Evolutionary conservation across 345 rosid species (phyloP).

Genomic region (Psidium guajava): DNA sequence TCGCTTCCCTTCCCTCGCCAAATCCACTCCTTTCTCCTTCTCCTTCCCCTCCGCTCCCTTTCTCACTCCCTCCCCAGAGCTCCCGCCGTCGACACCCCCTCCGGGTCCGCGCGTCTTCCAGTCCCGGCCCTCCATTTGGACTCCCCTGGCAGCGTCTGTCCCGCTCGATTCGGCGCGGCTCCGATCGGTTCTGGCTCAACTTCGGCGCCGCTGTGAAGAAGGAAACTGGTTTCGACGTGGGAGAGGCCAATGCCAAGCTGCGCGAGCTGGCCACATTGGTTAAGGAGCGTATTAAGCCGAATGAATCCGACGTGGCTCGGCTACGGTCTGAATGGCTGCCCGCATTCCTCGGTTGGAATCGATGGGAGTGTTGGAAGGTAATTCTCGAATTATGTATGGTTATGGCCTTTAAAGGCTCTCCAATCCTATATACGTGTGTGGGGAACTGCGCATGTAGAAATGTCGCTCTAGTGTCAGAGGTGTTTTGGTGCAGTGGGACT

Average conservation of each 20-base stretch:
- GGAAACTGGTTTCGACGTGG: conserved; percentile 64
- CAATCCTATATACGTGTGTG: not conserved
- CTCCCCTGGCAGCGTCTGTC: conserved; percentile 48
- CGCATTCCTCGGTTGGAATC: conserved; percentile 58
- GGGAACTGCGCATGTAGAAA: not conserved
- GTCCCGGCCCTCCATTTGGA: conserved; percentile 30
- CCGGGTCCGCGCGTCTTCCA: conserved; percentile 37
- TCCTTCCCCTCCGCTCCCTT: not conserved
- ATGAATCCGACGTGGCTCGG: conserved; percentile 32
- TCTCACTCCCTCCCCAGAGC: not conserved
- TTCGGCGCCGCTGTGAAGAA: conserved; percentile 48
- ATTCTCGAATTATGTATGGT: not conserved
- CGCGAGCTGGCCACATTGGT: conserved; percentile 28
- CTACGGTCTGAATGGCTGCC: conserved; percentile 46
- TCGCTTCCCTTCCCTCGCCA: not conserved
- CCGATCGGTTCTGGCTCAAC: conserved; percentile 42
- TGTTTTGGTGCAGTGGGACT: not conserved
- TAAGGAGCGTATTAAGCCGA: conserved; percentile 24
- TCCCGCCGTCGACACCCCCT: conserved; percentile 15
- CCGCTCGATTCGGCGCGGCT: conserved; percentile 36
- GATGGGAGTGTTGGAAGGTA: conserved; percentile 87
- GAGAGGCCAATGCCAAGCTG: conserved; percentile 25
- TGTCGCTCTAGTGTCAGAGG: not conserved
- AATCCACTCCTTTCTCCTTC: not conserved
- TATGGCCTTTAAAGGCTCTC: not conserved